Conservation (phyloP, 2,329 filamentous ascomycete species). For the Nothomitra cinnamomea region DNA sequence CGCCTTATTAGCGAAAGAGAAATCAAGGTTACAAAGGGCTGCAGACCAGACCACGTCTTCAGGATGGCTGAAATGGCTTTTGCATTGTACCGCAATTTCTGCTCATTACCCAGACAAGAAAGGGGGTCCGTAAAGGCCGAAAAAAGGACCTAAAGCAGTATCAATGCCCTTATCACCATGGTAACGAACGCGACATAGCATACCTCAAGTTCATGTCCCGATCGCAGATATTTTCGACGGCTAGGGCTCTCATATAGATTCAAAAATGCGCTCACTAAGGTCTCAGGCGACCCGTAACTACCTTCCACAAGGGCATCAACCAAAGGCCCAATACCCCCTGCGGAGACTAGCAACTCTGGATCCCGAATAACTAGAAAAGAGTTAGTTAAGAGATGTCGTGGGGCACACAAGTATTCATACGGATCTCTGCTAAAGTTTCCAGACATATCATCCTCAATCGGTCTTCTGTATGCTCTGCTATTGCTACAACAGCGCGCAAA, state of each 20-base stretch:
- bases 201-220: conserved; percentile 76
- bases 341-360: conserved; percentile 61
- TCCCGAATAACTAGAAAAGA: conserved; percentile 47
- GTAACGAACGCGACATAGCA: not conserved
- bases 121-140: conserved; percentile 80
- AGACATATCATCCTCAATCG: conserved; percentile 78
- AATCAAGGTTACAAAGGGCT: not conserved
- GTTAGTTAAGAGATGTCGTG: not conserved
- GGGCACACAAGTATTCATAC: conserved; percentile 1
- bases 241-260: conserved; percentile 76
- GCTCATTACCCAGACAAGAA: conserved; percentile 36
- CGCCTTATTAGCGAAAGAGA: conserved; percentile 1
- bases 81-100: conserved; percentile 66
- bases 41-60: conserved; percentile 64
- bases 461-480: conserved; percentile 76
- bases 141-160: conserved; percentile 35
- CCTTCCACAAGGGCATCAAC: conserved; percentile 86
- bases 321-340: conserved; percentile 71
- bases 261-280: conserved; percentile 70
- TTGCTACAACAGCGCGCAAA: conserved; percentile 74
- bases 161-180: not conserved
- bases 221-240: conserved; percentile 64
- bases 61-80: conserved; percentile 84
- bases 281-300: conserved; percentile 82
- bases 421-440: conserved; percentile 80